Percentiles rank a stretch among this genome's conserved stretches.
phyloP scores from a whole-genome alignment of 805 yeast genomes.

The Helenozyma baotianmanensis region DNA sequence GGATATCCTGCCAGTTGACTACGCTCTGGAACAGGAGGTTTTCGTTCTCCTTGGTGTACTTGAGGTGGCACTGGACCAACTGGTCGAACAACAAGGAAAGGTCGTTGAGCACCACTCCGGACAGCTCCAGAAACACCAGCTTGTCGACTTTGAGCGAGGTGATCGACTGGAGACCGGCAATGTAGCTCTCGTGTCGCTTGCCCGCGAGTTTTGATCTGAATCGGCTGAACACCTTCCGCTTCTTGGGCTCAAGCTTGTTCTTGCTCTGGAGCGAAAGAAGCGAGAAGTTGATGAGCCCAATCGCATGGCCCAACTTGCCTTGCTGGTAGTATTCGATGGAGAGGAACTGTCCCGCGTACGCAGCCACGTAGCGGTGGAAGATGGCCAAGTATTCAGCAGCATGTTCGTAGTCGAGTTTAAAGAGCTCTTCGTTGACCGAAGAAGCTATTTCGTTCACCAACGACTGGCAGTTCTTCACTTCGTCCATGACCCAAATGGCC shows the following conservation, averaged over 20 bases:
- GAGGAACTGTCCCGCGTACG: slow-evolving; percentile 42
- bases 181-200: slow-evolving; percentile 27
- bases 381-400: slow-evolving; percentile 30
- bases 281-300: slow-evolving; percentile 40
- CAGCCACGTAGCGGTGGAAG: slow-evolving; percentile 32
- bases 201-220: slow-evolving; percentile 24
- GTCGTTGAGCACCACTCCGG: slow-evolving; percentile 34
- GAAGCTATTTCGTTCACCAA: slow-evolving; percentile 13
- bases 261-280: slow-evolving; percentile 35
- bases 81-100: slow-evolving; percentile 37
- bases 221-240: slow-evolving; percentile 14
- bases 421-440: slow-evolving; percentile 4
- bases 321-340: slow-evolving; percentile 44
- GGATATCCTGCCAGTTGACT: slow-evolving; percentile 30
- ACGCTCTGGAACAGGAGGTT: slow-evolving; percentile 35
- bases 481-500: slow-evolving; percentile 36
- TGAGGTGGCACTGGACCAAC: slow-evolving; percentile 34
- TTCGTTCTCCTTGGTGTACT: slow-evolving; percentile 41
- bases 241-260: slow-evolving; percentile 7
- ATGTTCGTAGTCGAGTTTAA: slow-evolving; percentile 8
- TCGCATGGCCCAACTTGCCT: slow-evolving; percentile 40
- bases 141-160: slow-evolving; percentile 32
- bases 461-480: slow-evolving; percentile 22
- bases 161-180: slow-evolving; percentile 29
- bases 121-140: slow-evolving; percentile 29